Evolutionary conservation across 2,329 filamentous ascomycete species (phyloP).

Genomic region (Paraphoma sp.): DNA sequence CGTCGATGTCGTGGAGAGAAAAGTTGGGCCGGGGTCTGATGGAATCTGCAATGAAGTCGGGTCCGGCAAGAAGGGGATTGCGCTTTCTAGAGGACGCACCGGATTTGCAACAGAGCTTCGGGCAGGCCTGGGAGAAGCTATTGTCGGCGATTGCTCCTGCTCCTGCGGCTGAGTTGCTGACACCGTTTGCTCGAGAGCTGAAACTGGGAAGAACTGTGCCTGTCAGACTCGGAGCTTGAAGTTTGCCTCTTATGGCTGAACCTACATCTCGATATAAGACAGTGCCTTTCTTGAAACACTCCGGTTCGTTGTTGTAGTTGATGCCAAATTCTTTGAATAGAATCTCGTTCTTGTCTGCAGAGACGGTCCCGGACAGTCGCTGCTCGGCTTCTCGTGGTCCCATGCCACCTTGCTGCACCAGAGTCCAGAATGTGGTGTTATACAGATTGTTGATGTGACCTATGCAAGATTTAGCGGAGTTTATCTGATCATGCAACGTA

Average conservation of each 20-base stretch:
- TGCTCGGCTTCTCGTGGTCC: constrained; percentile 80
- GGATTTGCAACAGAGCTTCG: constrained; percentile 13
- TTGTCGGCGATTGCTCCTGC: constrained; percentile 9
- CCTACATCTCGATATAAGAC: constrained; percentile 82
- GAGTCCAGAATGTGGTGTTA: constrained; percentile 94
- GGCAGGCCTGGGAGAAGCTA: constrained; percentile 26
- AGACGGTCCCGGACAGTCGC: constrained; percentile 78
- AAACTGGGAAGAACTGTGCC: constrained; percentile 35
- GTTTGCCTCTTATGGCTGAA: constrained; percentile 8
- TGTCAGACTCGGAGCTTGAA: constrained; percentile 13
- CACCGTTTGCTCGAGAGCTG: constrained; percentile 12
- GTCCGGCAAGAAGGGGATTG: constrained; percentile 19
- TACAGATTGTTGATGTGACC: constrained; percentile 98
- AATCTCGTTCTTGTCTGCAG: constrained; percentile 94
- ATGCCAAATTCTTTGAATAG: constrained; percentile 86
- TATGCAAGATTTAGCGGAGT: constrained; percentile 43
- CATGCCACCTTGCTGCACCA: constrained; percentile 80
- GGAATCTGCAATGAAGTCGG: constrained; percentile 17
- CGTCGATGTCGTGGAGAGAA: constrained; percentile 42
- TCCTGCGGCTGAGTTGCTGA: constrained; percentile 14
- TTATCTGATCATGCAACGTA: constrained; percentile 1
- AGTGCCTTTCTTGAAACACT: constrained; percentile 93
- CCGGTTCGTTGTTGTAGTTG: constrained; percentile 96
- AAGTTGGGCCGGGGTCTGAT: constrained; percentile 36
- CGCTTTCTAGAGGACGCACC: constrained; percentile 29